A percentile compares a stretch with the other conserved stretches of the same genome.
These are phyloP conservation scores for Cucumis cinereus DNA, from an alignment of 306 rosid genomes.

Conservation along the genomic window DNA sequence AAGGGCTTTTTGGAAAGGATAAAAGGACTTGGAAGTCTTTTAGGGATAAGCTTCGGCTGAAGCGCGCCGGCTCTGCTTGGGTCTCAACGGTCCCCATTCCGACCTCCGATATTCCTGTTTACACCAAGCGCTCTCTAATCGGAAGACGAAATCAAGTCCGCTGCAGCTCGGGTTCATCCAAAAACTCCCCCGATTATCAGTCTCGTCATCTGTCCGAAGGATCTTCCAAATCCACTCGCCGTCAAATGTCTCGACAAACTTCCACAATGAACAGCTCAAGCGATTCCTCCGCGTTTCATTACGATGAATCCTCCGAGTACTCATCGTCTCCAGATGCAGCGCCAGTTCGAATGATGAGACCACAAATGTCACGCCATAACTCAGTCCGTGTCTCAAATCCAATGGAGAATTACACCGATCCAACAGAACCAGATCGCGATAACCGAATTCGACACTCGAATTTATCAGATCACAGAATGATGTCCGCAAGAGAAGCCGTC, in stretches of 20 bases:
- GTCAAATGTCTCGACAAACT: slow-evolving; percentile 17
- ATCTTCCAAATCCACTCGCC: background rate
- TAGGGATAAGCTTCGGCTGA: slow-evolving; percentile 57
- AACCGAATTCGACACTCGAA: slow-evolving; percentile 19
- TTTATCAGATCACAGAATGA: slow-evolving; percentile 25
- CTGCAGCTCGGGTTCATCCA: background rate
- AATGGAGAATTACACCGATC: slow-evolving; percentile 10
- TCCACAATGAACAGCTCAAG: slow-evolving; percentile 9
- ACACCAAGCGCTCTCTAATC: slow-evolving; percentile 10
- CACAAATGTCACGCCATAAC: slow-evolving; percentile 18
- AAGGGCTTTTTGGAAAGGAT: slow-evolving; percentile 30
- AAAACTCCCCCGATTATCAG: background rate
- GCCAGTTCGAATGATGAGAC: background rate
- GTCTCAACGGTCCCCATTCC: slow-evolving; percentile 43
- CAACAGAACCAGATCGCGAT: slow-evolving; percentile 16
- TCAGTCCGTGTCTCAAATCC: slow-evolving; percentile 11
- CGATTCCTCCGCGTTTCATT: slow-evolving; percentile 3
- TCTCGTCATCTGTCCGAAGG: slow-evolving; percentile 10
- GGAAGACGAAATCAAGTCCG: slow-evolving; percentile 25
- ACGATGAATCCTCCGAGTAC: slow-evolving; percentile 15
- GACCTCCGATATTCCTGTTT: slow-evolving; percentile 41
- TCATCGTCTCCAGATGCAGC: slow-evolving; percentile 4
- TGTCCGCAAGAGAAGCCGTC: slow-evolving; percentile 43
- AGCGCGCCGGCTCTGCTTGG: slow-evolving; percentile 66
- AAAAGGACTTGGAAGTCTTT: slow-evolving; percentile 61